These are phyloP conservation scores for Nannochloropsis limnetica DNA, from an alignment of 352 stramenopile genomes.

Conservation along the genomic window DNA sequence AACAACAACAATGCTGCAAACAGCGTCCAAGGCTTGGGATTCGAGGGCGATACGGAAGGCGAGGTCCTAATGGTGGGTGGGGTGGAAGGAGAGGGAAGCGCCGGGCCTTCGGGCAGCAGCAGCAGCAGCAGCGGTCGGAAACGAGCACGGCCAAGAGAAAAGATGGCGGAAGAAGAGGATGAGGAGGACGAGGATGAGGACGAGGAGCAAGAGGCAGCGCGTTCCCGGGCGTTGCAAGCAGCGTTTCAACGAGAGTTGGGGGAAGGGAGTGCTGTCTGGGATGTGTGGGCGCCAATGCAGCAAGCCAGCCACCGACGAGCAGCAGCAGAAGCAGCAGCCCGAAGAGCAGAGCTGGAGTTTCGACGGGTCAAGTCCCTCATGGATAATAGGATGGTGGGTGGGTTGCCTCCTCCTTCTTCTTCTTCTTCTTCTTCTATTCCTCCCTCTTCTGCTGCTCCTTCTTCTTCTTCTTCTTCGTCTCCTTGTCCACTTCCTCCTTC, in stretches of 20 bases:
- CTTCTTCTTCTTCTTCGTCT: background rate
- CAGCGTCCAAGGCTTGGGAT: background rate
- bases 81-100: background rate
- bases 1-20: background rate
- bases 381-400: background rate
- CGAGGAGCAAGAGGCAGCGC: background rate
- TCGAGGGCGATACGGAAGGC: background rate
- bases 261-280: background rate
- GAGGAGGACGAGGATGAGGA: background rate
- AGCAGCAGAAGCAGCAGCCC: background rate
- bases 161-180: background rate
- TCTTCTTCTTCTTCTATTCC: background rate
- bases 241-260: background rate
- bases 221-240: background rate
- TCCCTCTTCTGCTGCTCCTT: background rate
- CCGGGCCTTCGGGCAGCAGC: background rate
- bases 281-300: conserved; percentile 20
- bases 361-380: conserved; percentile 2
- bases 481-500: background rate
- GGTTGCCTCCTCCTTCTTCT: background rate
- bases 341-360: background rate
- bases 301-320: background rate
- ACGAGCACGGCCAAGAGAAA: background rate
- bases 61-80: background rate
- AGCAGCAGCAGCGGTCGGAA: background rate